Conservation (phyloP, 495 filamentous ascomycete genomes). For the Podospora didyma region DNA sequence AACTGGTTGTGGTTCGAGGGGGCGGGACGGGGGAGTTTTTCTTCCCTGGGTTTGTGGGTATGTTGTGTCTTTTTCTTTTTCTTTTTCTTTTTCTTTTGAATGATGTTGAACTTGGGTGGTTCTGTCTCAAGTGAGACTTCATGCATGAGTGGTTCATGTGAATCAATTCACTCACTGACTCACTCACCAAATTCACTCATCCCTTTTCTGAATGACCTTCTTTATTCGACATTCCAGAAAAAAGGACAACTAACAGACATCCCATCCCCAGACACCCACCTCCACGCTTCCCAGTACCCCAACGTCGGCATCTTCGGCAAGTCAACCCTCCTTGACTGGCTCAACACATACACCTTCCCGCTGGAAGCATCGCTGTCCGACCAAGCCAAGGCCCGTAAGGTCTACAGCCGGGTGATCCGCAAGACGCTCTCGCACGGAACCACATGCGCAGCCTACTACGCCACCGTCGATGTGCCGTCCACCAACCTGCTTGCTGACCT, state of each 20-base stretch:
- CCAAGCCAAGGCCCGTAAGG: constrained; percentile 43
- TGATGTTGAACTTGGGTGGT: background rate
- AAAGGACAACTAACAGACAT: constrained; percentile 3
- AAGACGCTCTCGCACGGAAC: constrained; percentile 86
- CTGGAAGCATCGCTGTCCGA: constrained; percentile 68
- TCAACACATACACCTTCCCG: constrained; percentile 93
- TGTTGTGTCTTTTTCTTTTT: constrained; percentile 7
- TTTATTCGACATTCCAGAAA: background rate
- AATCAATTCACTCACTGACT: no score
- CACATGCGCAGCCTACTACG: constrained; percentile 88
- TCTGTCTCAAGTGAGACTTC: background rate
- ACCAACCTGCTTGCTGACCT: constrained; percentile 87
- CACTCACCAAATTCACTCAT: no score
- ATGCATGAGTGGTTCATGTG: no score
- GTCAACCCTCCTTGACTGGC: constrained; percentile 84
- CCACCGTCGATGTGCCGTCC: constrained; percentile 72
- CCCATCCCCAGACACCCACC: constrained; percentile 73
- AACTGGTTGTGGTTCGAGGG: constrained; percentile 10
- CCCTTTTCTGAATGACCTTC: no score
- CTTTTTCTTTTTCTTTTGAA: background rate
- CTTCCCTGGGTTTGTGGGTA: constrained; percentile 92
- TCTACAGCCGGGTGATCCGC: constrained; percentile 71
- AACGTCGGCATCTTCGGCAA: constrained; percentile 90
- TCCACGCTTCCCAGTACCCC: constrained; percentile 91
- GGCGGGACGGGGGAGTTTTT: constrained; percentile 61